These are phyloP conservation scores for Shiraia bambusicola DNA, from an alignment of 2,329 filamentous ascomycete species.

Conservation along the genomic window DNA sequence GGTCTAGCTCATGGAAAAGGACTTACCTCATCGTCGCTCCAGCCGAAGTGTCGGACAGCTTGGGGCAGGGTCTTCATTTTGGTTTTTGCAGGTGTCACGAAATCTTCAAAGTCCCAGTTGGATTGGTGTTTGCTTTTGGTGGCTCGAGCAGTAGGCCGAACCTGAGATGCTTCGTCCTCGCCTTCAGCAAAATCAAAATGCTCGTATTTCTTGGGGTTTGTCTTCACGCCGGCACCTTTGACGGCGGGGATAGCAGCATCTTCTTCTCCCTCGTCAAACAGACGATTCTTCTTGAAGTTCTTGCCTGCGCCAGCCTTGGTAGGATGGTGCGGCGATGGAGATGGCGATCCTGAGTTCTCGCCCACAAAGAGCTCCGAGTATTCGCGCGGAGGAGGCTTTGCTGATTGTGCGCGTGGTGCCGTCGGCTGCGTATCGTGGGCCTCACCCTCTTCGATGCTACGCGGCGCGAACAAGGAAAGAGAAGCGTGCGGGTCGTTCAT, in stretches of 20 bases:
- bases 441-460: slow-evolving; percentile 61
- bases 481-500: slow-evolving; percentile 60
- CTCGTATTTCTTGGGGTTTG: slow-evolving; percentile 76
- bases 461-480: slow-evolving; percentile 72
- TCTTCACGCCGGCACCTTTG: slow-evolving; percentile 52
- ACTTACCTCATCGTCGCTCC: slow-evolving; percentile 68
- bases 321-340: slow-evolving; percentile 46
- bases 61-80: slow-evolving; percentile 64
- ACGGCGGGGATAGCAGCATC: slow-evolving; percentile 20
- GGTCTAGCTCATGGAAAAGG: too few relatives aligned
- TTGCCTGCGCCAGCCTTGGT: slow-evolving; percentile 52
- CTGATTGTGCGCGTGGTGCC: slow-evolving; percentile 63
- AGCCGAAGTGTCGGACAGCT: slow-evolving; percentile 73
- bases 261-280: slow-evolving; percentile 59
- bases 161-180: slow-evolving; percentile 42
- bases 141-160: slow-evolving; percentile 28
- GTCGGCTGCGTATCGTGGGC: slow-evolving; percentile 52
- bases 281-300: slow-evolving; percentile 55
- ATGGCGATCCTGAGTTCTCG: slow-evolving; percentile 47
- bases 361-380: slow-evolving; percentile 68
- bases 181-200: slow-evolving; percentile 83
- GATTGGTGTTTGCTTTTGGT: slow-evolving; percentile 61
- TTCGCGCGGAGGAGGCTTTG: slow-evolving; percentile 69
- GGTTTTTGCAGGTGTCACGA: slow-evolving; percentile 77
- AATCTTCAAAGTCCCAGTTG: slow-evolving; percentile 89